phyloP scores from a whole-genome alignment of 148 eudicot species.

The Silene latifolia region DNA sequence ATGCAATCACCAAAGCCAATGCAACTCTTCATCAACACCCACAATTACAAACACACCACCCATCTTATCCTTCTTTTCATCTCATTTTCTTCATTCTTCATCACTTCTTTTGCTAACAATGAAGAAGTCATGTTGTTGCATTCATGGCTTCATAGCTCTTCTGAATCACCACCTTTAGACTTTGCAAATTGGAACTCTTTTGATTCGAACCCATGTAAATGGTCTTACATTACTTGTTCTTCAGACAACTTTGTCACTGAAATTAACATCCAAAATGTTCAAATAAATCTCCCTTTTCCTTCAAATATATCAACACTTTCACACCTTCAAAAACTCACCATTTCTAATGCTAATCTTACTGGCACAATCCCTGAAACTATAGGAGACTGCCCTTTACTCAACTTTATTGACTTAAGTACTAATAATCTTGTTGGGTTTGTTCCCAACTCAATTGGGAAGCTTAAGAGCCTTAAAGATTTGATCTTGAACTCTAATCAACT shows the following conservation, averaged over 20 bases:
- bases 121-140: slow-evolving; percentile 43
- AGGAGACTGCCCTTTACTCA: slow-evolving; percentile 46
- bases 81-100: slow-evolving; percentile 16
- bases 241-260: slow-evolving; percentile 39
- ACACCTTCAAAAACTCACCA: slow-evolving; percentile 38
- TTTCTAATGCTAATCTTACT: slow-evolving; percentile 68
- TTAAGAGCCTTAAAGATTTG: slow-evolving; percentile 47
- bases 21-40: slow-evolving; percentile 30
- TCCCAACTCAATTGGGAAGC: slow-evolving; percentile 57
- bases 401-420: slow-evolving; percentile 44
- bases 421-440: slow-evolving; percentile 59
- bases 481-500: slow-evolving; percentile 68
- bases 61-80: slow-evolving; percentile 15
- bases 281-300: slow-evolving; percentile 49
- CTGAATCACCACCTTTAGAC: slow-evolving; percentile 22
- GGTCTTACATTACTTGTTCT: slow-evolving; percentile 66
- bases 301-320: slow-evolving; percentile 42
- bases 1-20: slow-evolving; percentile 36
- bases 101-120: slow-evolving; percentile 28
- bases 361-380: slow-evolving; percentile 60
- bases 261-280: slow-evolving; percentile 43
- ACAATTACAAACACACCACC: slow-evolving; percentile 17
- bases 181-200: slow-evolving; percentile 48
- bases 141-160: slow-evolving; percentile 57
- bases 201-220: slow-evolving; percentile 69